phyloP scores from a whole-genome alignment of 208 protist species.

The Tetramitus jugosus region DNA sequence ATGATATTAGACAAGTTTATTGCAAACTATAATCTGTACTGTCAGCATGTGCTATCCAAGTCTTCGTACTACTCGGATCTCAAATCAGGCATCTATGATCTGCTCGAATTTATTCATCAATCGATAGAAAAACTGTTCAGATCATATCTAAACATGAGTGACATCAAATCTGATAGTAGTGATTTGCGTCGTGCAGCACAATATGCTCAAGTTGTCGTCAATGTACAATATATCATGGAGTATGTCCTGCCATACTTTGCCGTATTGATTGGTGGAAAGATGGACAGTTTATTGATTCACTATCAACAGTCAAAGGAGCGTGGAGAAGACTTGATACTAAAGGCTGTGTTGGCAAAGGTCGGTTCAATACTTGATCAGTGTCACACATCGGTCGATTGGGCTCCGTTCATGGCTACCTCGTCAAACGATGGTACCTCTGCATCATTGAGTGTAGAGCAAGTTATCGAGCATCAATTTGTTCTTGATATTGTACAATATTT shows the following conservation, averaged over 20 bases:
- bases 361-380: not conserved
- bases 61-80: not conserved
- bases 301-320: not conserved
- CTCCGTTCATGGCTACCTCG: too few relatives aligned
- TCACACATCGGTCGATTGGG: too few relatives aligned
- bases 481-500: not conserved
- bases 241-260: not conserved
- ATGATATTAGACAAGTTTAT: not conserved
- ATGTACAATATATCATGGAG: not conserved
- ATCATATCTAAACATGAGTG: too few relatives aligned
- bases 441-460: not conserved
- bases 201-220: slow-evolving; percentile 1
- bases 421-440: too few relatives aligned
- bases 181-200: not conserved
- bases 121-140: not conserved
- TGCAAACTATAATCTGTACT: not conserved
- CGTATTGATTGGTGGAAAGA: not conserved
- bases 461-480: not conserved
- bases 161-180: not conserved
- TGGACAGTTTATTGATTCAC: not conserved
- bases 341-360: not conserved
- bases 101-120: not conserved
- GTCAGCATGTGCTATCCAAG: not conserved
- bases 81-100: not conserved
- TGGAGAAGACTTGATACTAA: not conserved